Conservation (phyloP, 2,329 filamentous ascomycete genomes). For the Amphichorda felina region DNA sequence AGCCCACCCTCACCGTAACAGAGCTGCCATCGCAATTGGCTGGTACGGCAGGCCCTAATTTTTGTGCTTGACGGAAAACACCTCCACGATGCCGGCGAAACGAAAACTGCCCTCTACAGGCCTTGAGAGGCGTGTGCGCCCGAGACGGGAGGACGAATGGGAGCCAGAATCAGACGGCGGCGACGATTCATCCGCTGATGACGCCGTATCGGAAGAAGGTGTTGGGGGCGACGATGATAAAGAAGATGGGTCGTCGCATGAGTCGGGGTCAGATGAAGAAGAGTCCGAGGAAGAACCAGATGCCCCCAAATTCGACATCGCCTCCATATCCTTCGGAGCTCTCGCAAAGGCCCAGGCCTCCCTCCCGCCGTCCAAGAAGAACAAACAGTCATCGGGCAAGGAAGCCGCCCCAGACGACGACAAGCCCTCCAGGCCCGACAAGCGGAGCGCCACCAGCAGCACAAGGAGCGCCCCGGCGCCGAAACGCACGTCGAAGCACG, state of each 20-base stretch:
- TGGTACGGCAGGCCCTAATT: too few relatives aligned
- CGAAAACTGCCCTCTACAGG: constrained; percentile 25
- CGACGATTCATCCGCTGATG: constrained; percentile 11
- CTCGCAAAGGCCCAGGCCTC: constrained; percentile 75
- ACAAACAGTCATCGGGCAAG: constrained; percentile 13
- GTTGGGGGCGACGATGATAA: constrained; percentile 14
- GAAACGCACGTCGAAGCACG: constrained; percentile 64
- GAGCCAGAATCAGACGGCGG: constrained; percentile 20
- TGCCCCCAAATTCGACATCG: constrained; percentile 28
- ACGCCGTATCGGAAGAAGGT: constrained; percentile 16
- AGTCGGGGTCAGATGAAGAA: constrained; percentile 11
- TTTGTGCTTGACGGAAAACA: too few relatives aligned
- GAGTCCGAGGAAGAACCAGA: constrained; percentile 16
- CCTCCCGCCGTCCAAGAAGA: constrained; percentile 27
- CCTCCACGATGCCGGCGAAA: constrained; percentile 20
- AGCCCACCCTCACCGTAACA: neutral
- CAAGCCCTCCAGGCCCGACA: constrained; percentile 15
- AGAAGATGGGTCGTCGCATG: constrained; percentile 9
- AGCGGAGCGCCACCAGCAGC: neutral
- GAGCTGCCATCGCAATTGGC: too few relatives aligned
- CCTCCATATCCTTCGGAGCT: constrained; percentile 76
- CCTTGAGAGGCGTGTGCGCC: constrained; percentile 30
- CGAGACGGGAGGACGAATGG: constrained; percentile 30
- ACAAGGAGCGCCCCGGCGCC: constrained; percentile 15
- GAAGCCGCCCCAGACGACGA: constrained; percentile 13